Evolutionary conservation across 352 stramenopile species (phyloP).

Genomic region (Phytophthora syringae): DNA sequence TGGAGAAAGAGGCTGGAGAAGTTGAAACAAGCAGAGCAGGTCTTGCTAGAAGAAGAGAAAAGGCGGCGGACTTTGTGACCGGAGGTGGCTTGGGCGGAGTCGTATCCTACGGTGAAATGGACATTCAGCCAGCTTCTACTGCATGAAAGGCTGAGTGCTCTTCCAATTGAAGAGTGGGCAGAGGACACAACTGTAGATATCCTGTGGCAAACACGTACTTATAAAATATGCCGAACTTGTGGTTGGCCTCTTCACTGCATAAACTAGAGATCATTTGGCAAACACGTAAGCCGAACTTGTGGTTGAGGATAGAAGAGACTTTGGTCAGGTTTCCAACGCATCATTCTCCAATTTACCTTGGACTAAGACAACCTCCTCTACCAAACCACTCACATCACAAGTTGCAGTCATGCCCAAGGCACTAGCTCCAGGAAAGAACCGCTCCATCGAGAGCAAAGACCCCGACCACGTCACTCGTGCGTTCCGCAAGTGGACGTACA

Average conservation of each 20-base stretch:
- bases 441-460: conserved; percentile 22
- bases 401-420: conserved; percentile 14
- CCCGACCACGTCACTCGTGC: conserved; percentile 9
- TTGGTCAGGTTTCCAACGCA: not conserved
- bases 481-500: conserved; percentile 46
- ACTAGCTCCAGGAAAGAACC: conserved; percentile 25
- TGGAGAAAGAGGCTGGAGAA: too few relatives aligned
- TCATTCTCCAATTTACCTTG: not conserved
- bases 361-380: not conserved
- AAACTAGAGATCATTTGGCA: not conserved
- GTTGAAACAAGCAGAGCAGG: too few relatives aligned
- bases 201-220: too few relatives aligned
- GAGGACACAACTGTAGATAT: not conserved
- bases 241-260: not conserved
- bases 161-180: conserved; percentile 28
- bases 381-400: not conserved
- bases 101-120: conserved; percentile 30
- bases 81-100: conserved; percentile 9
- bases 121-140: conserved; percentile 31
- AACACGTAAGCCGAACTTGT: not conserved
- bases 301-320: not conserved
- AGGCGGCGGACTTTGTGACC: conserved; percentile 9
- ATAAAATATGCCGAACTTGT: too few relatives aligned
- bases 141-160: conserved; percentile 18
- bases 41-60: too few relatives aligned